A percentile compares a stretch with the other conserved stretches of the same genome.
These are phyloP conservation scores for Eucalyptus regnans DNA, from an alignment of 345 rosid genomes.

Conservation along the genomic window DNA sequence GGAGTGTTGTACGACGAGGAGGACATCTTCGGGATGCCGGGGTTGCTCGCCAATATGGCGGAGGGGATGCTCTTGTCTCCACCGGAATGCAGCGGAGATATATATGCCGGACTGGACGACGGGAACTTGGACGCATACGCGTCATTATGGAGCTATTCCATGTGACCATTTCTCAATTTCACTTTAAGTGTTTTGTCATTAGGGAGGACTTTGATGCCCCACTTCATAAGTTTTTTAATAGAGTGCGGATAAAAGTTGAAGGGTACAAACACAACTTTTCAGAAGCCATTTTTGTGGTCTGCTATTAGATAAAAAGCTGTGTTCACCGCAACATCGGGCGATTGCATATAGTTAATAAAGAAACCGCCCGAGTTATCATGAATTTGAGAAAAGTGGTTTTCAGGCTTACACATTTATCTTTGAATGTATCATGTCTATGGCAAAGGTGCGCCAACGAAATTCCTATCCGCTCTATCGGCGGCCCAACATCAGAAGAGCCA, in stretches of 20 bases:
- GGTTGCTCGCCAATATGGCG: conserved; percentile 55
- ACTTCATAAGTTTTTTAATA: neutral
- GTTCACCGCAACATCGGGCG: too few relatives aligned
- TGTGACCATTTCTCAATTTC: neutral
- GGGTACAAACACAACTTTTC: neutral
- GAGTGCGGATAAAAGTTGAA: neutral
- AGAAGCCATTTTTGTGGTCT: neutral
- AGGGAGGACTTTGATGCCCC: neutral
- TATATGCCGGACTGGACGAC: conserved; percentile 6
- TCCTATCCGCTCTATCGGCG: too few relatives aligned
- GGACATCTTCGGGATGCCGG: conserved; percentile 49
- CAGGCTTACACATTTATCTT: neutral
- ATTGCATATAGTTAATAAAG: neutral
- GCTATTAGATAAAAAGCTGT: neutral
- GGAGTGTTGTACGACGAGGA: conserved; percentile 42
- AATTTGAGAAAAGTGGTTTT: neutral
- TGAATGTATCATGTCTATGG: neutral
- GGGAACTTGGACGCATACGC: conserved; percentile 20
- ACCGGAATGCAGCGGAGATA: conserved; percentile 16
- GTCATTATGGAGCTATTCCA: conserved; percentile 44
- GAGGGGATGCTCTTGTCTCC: conserved; percentile 78
- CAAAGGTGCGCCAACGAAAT: neutral
- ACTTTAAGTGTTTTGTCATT: too few relatives aligned
- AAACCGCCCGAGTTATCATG: neutral
- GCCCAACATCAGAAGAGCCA: too few relatives aligned